Percentiles rank a stretch among this genome's conserved stretches.
phyloP scores from a whole-genome alignment of 1,139 yeast genomes.

The Pichia sp. region DNA sequence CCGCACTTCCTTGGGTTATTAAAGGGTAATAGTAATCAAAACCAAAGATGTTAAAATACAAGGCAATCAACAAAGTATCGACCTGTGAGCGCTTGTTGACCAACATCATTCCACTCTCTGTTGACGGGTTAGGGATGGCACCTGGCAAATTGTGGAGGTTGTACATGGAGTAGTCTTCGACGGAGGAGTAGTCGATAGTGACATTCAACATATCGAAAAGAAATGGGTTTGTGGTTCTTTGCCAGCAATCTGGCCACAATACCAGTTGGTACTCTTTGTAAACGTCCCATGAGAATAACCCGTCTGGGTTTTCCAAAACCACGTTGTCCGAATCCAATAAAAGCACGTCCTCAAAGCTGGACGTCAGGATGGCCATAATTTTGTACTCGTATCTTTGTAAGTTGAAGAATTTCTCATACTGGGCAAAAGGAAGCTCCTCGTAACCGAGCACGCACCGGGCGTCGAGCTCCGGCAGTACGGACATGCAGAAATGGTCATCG shows the following conservation, averaged over 20 bases:
- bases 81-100: slow-evolving; percentile 51
- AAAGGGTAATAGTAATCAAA: slow-evolving; percentile 57
- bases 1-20: slow-evolving; percentile 64
- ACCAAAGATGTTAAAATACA: slow-evolving; percentile 60
- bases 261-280: slow-evolving; percentile 36
- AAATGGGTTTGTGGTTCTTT: slow-evolving; percentile 55
- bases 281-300: slow-evolving; percentile 39
- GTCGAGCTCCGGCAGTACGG: slow-evolving; percentile 40
- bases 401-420: slow-evolving; percentile 36
- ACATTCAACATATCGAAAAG: slow-evolving; percentile 54
- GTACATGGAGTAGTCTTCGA: slow-evolving; percentile 32
- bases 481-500: slow-evolving; percentile 46
- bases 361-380: slow-evolving; percentile 54
- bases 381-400: slow-evolving; percentile 55
- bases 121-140: slow-evolving; percentile 57
- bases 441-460: slow-evolving; percentile 40
- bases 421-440: slow-evolving; percentile 28
- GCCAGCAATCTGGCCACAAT: slow-evolving; percentile 77
- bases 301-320: slow-evolving; percentile 52
- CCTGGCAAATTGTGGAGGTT: slow-evolving; percentile 54
- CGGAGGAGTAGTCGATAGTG: slow-evolving; percentile 29
- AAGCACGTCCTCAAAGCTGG: slow-evolving; percentile 54
- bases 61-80: slow-evolving; percentile 46
- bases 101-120: slow-evolving; percentile 61
- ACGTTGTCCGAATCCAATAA: slow-evolving; percentile 68